A percentile compares a stretch with the other conserved stretches of the same genome.
phyloP scores from a whole-genome alignment of 1,284 basidiomycete species.

The Austroboletus niveus region DNA sequence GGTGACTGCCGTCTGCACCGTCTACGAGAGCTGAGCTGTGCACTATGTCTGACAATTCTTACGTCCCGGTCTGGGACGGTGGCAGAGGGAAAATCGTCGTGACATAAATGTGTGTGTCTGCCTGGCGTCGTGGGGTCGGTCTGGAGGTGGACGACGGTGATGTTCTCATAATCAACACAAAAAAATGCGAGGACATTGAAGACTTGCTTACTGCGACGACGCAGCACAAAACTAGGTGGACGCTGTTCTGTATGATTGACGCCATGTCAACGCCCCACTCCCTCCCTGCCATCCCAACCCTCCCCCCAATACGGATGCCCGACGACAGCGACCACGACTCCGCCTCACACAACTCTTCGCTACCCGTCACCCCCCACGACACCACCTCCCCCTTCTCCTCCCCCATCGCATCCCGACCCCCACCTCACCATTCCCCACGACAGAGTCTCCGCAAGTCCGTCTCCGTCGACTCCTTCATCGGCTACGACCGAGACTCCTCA shows the following conservation, averaged over 20 bases:
- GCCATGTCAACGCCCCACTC: slow-evolving; percentile 22
- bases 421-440: slow-evolving; percentile 22
- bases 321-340: slow-evolving; percentile 23
- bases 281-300: slow-evolving; percentile 42
- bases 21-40: slow-evolving; percentile 43
- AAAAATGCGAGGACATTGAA: too few relatives aligned
- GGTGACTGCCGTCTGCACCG: too few relatives aligned
- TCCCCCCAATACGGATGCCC: slow-evolving; percentile 47
- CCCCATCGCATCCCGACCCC: slow-evolving; percentile 18
- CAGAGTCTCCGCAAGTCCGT: slow-evolving; percentile 61
- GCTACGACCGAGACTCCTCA: slow-evolving; percentile 40
- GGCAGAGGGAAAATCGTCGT: not conserved
- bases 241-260: too few relatives aligned
- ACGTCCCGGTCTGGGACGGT: slow-evolving; percentile 71
- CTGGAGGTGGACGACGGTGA: not conserved
- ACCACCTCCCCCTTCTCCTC: slow-evolving; percentile 34
- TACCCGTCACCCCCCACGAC: slow-evolving; percentile 35
- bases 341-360: slow-evolving; percentile 10
- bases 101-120: slow-evolving; percentile 8
- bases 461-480: slow-evolving; percentile 72
- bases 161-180: too few relatives aligned
- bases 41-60: slow-evolving; percentile 83
- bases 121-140: too few relatives aligned
- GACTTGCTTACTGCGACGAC: too few relatives aligned
- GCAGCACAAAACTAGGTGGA: too few relatives aligned